A percentile compares a stretch with the other conserved stretches of the same genome.
These are phyloP conservation scores for Gossypium herbaceum DNA, from an alignment of 345 rosid species.

Conservation along the genomic window DNA sequence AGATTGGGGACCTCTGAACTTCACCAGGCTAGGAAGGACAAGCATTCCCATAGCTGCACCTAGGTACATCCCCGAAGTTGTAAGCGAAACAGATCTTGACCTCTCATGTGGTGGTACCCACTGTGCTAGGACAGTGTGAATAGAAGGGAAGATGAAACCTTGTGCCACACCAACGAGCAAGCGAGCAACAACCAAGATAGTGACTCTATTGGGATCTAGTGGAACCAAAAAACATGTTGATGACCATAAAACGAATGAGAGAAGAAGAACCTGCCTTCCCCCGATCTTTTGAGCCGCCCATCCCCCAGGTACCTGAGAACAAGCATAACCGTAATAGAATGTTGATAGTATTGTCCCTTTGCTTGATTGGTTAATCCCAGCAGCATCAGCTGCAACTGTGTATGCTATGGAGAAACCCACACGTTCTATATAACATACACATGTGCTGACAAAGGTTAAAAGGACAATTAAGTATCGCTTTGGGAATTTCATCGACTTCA, in stretches of 20 bases:
- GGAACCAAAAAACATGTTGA: conserved; percentile 65
- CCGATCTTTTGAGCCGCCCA: conserved; percentile 96
- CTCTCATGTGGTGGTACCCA: conserved; percentile 99
- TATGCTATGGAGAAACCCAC: conserved; percentile 73
- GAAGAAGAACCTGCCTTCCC: conserved; percentile 81
- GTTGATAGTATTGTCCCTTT: conserved; percentile 87
- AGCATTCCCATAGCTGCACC: conserved; percentile 99
- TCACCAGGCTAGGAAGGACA: conserved; percentile 81
- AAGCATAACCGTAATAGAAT: conserved; percentile 87
- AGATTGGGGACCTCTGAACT: conserved; percentile 77
- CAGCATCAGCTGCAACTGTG: conserved; percentile 4
- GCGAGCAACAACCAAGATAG: conserved; percentile 63
- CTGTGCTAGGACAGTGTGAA: conserved; percentile 42
- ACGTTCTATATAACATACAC: conserved; percentile 85
- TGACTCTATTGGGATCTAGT: conserved; percentile 29
- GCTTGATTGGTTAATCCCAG: conserved; percentile 44
- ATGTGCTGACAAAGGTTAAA: conserved; percentile 79
- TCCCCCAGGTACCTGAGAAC: conserved; percentile 97
- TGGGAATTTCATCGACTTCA: conserved; percentile 60
- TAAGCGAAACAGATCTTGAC: conserved; percentile 91
- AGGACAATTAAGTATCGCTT: conserved; percentile 75
- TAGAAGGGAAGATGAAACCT: conserved; percentile 8
- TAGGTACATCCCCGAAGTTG: conserved; percentile 94
- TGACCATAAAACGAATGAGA: conserved; percentile 88
- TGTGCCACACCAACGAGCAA: conserved; percentile 95